Base-by-base conservation (phyloP, 2,329 filamentous ascomycete genomes). In the Fusarium proliferatum region DNA sequence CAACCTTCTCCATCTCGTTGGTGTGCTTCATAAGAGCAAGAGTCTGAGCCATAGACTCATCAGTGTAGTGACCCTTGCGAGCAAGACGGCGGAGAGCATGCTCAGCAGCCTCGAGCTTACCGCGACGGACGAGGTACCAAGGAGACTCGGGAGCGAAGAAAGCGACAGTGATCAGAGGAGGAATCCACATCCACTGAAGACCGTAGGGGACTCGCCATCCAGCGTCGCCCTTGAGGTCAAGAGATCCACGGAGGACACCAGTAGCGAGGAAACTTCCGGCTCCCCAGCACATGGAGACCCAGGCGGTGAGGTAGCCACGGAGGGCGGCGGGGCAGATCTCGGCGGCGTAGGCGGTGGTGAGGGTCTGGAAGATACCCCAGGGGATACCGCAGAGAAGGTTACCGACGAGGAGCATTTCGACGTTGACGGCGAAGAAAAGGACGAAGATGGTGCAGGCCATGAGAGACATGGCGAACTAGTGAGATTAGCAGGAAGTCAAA, bases 281-380 rank as follows among this genome's bases (percentile, higher is more conserved):
- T 23, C 84, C 83, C 83, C 85, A 87, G 76, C 85, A 87, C 65
- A 87, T 79, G 58, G 87, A 87, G 45, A 85, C 82, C 69, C 85
- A 86, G 2, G 82, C 83, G 1, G 84, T 86, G 4, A 88, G 80
- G 63, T 87, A 87, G 6, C 83, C 81, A 17, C 86, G 83, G 6
- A 88, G 80, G 12, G 82, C 85, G 39, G 77, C 80, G 3, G 82
- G 82, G 74, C 82, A 84, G 45, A 84, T 81, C 55, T 88, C 86
- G 8, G 86, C 82, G 10, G 86, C 86, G 70, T 88, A 88, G 3
- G 85, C 83, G 0, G 84, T 83, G 1, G 83, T 83, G 17, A 87
- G 76, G 1, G 85, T 86, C 71, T 85, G 84, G 74, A 87, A 85
- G 55, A 83, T 79, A 16, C 83, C 83, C 81, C 85, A 86, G 0